These are phyloP conservation scores for Arbutus unedo DNA, from an alignment of 148 eudicot species.

Conservation along the genomic window DNA sequence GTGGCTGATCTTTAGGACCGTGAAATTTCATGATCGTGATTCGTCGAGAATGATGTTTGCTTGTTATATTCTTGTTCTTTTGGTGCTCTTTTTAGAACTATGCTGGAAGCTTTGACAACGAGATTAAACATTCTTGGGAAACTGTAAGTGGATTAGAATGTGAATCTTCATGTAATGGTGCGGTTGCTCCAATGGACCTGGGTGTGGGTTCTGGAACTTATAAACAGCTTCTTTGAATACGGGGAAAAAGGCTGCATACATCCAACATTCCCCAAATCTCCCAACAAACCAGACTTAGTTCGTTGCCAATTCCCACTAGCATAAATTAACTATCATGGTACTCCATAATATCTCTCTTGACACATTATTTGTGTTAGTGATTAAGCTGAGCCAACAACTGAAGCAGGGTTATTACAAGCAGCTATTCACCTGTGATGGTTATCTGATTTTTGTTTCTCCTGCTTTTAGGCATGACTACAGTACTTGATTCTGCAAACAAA, in stretches of 20 bases:
- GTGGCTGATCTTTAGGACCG: background rate
- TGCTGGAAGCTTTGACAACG: background rate
- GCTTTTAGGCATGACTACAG: background rate
- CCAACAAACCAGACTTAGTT: background rate
- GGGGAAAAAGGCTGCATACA: background rate
- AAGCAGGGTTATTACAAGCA: background rate
- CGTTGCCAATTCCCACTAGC: background rate
- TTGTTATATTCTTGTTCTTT: background rate
- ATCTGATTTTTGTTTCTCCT: background rate
- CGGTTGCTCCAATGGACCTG: background rate
- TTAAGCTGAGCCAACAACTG: background rate
- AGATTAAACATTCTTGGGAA: background rate
- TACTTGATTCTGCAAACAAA: background rate
- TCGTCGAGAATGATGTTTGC: background rate
- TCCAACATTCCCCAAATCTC: background rate
- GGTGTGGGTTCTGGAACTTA: background rate
- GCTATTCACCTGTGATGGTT: background rate
- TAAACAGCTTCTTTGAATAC: background rate
- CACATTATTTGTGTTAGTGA: background rate
- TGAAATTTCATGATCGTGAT: background rate
- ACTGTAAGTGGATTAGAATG: background rate
- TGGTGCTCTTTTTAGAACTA: background rate
- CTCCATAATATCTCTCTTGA: background rate
- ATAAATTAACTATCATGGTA: background rate
- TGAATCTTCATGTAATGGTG: background rate